Evolutionary conservation across 257 asterid species (phyloP).

Genomic region (Salvia splendens): DNA sequence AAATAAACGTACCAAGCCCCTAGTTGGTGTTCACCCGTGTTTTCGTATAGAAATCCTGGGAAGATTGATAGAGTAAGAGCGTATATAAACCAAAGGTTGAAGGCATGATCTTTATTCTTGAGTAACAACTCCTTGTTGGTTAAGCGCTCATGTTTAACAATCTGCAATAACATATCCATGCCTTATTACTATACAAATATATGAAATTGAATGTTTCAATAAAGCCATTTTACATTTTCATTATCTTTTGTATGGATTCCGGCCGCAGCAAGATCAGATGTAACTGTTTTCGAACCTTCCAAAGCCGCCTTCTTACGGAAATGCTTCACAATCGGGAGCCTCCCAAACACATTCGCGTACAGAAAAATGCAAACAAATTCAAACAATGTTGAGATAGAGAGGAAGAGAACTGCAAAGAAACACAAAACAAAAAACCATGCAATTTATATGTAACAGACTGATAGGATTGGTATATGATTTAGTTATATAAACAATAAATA

Average conservation of each 20-base stretch:
- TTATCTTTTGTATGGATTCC: slow-evolving; percentile 55
- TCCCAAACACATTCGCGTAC: slow-evolving; percentile 60
- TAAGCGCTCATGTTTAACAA: slow-evolving; percentile 49
- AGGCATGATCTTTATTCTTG: slow-evolving; percentile 60
- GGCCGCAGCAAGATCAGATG: slow-evolving; percentile 89
- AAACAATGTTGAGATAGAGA: slow-evolving; percentile 57
- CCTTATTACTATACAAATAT: no score
- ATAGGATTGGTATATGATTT: not conserved
- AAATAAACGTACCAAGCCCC: slow-evolving; percentile 62
- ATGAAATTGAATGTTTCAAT: no score
- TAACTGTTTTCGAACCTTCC: slow-evolving; percentile 85
- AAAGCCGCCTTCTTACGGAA: slow-evolving; percentile 71
- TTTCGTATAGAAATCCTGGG: slow-evolving; percentile 90
- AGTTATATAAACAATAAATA: not conserved
- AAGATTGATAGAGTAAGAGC: no score
- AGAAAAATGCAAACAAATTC: no score
- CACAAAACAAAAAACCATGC: not conserved
- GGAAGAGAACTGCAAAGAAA: slow-evolving; percentile 47
- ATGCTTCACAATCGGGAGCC: slow-evolving; percentile 70
- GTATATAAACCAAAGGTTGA: no score
- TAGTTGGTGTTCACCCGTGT: slow-evolving; percentile 72
- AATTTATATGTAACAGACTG: not conserved
- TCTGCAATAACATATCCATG: slow-evolving; percentile 41
- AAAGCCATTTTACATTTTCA: slow-evolving; percentile 29
- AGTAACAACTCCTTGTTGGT: slow-evolving; percentile 52